Base-by-base conservation (phyloP, 2,329 filamentous ascomycete genomes). In the Cytospora mali region DNA sequence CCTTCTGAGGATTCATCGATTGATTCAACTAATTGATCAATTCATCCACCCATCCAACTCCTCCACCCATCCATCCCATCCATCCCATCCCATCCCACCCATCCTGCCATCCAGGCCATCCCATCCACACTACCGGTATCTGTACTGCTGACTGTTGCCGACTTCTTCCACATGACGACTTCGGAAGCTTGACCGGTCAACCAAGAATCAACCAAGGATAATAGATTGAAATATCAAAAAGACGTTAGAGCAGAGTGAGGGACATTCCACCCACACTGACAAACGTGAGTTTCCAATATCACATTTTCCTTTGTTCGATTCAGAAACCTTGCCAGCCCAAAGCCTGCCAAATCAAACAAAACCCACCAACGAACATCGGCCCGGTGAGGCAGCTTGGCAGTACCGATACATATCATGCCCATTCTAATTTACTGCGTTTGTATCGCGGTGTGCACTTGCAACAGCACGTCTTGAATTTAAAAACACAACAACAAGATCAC, bases 131-230 rank as follows among this genome's bases (percentile, higher is more conserved):
- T 33, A 35, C 13, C 14, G 35, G 16, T 39, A 39, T 39, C 35
- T 39, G 35, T 18, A 39, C 13, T 25, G 28, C 25, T 23, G 27
- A 14, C 39, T 29, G 18, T 48, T 10, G 55, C 52, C 11, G 39
- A 23, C 25, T 18, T n/a, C 42, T 23, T 31, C 7, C 48, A 49
- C 56, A 51, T 48, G 56, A 58, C 48, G 29, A 51, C 29, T 13
- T 39, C 23, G 31, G 13, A 7, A 18, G 29, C 28, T 33, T 59
- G 57, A 46, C 57, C 57, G 49, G 57, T 53, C 49, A 25, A 29
- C 35, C 33, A 6, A 53, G 7, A n/a, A 42, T 23, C n/a, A 16
- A 35, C 28, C 46, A 31, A 48, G 9, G 28, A 35, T 33, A 18
- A 25, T 31, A n/a, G n/a, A n/a, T n/a, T n/a, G n/a, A n/a, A n/a